Evolutionary conservation across 371 early-diverging fungal species (phyloP).

Genomic region (Apophysomyces elegans): DNA sequence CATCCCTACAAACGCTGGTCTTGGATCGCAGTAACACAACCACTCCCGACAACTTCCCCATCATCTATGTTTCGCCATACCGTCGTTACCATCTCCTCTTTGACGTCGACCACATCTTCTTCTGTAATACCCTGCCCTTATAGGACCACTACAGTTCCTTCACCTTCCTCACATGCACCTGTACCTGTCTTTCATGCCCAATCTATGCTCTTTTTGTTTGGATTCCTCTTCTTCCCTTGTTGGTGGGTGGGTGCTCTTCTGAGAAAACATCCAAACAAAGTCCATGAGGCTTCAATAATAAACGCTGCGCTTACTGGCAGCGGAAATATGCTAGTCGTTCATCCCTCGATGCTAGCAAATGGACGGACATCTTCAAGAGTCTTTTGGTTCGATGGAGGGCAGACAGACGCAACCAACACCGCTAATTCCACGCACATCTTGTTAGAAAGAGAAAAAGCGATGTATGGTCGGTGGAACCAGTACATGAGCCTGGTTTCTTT

Average conservation of each 20-base stretch:
- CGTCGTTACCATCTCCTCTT: neutral
- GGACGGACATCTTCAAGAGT: conserved; percentile 25
- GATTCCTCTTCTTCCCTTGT: conserved; percentile 48
- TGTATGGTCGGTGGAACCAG: conserved; percentile 37
- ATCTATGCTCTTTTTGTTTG: conserved; percentile 47
- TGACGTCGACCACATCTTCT: neutral
- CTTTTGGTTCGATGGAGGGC: conserved; percentile 13
- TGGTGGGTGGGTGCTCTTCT: conserved; percentile 51
- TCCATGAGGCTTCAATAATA: neutral
- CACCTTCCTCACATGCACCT: neutral
- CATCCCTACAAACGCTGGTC: conserved; percentile 7
- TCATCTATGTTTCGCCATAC: neutral
- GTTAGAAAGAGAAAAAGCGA: conserved; percentile 15
- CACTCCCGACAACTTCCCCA: neutral
- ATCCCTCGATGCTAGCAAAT: conserved; percentile 43
- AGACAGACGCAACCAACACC: neutral
- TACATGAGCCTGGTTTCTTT: conserved; percentile 35
- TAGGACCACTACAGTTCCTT: neutral
- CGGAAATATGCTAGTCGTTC: conserved; percentile 20
- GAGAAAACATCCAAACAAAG: neutral
- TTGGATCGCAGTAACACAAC: conserved; percentile 5
- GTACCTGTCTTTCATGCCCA: conserved; percentile 31
- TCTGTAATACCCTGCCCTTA: neutral
- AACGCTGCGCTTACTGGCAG: neutral
- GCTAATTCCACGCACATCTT: neutral